Evolutionary conservation across 352 stramenopile genomes (phyloP).

Genomic region (Phytophthora capsici): DNA sequence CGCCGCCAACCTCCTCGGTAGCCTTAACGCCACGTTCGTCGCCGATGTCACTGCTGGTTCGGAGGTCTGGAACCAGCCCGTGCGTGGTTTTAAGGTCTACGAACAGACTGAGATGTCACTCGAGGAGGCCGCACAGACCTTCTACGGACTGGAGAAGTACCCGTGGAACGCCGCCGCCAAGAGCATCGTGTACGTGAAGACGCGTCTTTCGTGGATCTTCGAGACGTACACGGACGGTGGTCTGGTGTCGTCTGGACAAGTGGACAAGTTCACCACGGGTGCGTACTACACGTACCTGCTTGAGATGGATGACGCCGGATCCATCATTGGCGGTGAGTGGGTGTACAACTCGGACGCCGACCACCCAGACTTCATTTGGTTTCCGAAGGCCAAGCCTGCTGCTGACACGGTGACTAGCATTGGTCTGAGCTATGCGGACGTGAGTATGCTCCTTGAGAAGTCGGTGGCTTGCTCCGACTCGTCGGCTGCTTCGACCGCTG

Average conservation of each 20-base stretch:
- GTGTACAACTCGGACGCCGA: constrained; percentile 32
- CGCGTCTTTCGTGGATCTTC: constrained; percentile 46
- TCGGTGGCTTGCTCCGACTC: constrained; percentile 23
- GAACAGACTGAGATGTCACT: constrained; percentile 35
- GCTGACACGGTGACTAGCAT: constrained; percentile 27
- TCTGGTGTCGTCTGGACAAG: constrained; percentile 32
- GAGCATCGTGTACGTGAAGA: constrained; percentile 47
- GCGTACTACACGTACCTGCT: constrained; percentile 40
- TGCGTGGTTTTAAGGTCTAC: constrained; percentile 47
- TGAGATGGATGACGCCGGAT: constrained; percentile 33
- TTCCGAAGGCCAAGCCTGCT: constrained; percentile 29
- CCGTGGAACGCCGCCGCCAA: constrained; percentile 51
- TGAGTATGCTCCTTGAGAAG: constrained; percentile 28
- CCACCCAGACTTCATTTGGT: constrained; percentile 45
- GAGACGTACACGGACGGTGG: constrained; percentile 41
- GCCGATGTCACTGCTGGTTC: constrained; percentile 41
- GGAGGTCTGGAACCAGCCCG: constrained; percentile 66
- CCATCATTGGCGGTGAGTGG: constrained; percentile 44
- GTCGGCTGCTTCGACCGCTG: neutral
- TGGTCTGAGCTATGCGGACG: constrained; percentile 36
- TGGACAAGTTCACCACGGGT: constrained; percentile 32
- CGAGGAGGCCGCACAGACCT: constrained; percentile 35
- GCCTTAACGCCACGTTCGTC: constrained; percentile 44
- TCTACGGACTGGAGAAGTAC: constrained; percentile 43
- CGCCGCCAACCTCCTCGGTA: constrained; percentile 45